A percentile compares a stretch with the other conserved stretches of the same genome.
Evolutionary conservation across 1,139 yeast genomes (phyloP).

Genomic region (Lodderomyces pseudojiufengensis): DNA sequence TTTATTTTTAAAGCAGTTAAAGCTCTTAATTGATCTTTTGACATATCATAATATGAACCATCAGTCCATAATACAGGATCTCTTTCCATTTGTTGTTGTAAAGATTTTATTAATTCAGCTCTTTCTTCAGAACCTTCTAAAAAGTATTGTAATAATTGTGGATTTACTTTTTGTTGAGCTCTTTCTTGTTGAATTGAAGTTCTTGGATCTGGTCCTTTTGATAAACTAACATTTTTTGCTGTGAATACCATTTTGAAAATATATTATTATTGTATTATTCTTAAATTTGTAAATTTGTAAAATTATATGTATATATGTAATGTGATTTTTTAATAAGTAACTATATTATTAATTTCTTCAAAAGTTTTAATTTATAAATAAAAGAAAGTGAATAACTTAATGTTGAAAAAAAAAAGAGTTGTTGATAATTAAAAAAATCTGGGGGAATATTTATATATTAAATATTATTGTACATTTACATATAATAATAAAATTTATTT

Average conservation of each 20-base stretch:
- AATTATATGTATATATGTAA: too few species aligned
- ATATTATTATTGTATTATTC: too few species aligned
- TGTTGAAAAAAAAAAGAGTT: constrained; percentile 4
- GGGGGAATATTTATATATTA: constrained; percentile 9
- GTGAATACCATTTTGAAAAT: constrained; percentile 12
- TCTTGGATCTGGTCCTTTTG: constrained; percentile 35
- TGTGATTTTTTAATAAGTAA: too few species aligned
- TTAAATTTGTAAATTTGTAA: constrained; percentile 2
- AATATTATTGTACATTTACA: too few species aligned
- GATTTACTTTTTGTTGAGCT: constrained; percentile 26
- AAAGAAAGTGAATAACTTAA: too few species aligned
- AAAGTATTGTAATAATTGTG: constrained; percentile 36
- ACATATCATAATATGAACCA: constrained; percentile 35
- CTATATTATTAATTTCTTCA: too few species aligned
- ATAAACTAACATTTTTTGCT: constrained; percentile 12
- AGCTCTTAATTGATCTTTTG: constrained; percentile 35
- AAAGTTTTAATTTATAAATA: too few species aligned
- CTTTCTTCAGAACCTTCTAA: constrained; percentile 38
- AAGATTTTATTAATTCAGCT: constrained; percentile 25
- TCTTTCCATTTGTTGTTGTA: constrained; percentile 40
- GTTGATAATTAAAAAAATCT: constrained; percentile 1
- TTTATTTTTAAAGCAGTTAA: constrained; percentile 34
- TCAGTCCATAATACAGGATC: constrained; percentile 39
- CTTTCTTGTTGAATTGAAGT: constrained; percentile 33
- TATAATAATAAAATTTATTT: too few species aligned